Percentiles rank a stretch among this genome's conserved stretches.
Conservation (phyloP, 306 rosid genomes). For the Psophocarpus tetragonolobus region DNA sequence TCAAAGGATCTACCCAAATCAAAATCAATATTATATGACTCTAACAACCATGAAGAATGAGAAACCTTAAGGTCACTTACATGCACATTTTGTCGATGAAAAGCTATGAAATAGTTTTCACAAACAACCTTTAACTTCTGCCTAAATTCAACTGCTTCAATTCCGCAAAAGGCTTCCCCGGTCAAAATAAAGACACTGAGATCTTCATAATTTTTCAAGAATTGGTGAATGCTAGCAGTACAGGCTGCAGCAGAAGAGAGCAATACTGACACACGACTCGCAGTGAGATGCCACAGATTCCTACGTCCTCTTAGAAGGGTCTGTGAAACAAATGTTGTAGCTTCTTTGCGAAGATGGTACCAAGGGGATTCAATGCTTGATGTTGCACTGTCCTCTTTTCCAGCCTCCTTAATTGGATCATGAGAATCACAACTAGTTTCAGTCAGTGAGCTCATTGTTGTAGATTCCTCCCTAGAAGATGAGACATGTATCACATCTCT, state of each 20-base stretch:
- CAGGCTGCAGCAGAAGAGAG: conserved; percentile 86
- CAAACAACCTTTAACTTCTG: conserved; percentile 92
- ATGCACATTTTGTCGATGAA: conserved; percentile 90
- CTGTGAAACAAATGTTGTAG: conserved; percentile 79
- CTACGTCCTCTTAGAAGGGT: conserved; percentile 90
- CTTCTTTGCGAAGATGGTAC: conserved; percentile 93
- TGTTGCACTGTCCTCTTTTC: conserved; percentile 53
- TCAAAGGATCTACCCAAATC: conserved; percentile 15
- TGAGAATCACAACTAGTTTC: conserved; percentile 44
- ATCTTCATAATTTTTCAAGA: conserved; percentile 96
- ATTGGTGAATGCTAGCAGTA: conserved; percentile 92
- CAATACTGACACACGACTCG: conserved; percentile 90
- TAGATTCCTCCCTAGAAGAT: conserved; percentile 51
- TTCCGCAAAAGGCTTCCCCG: conserved; percentile 98
- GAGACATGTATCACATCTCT: conserved; percentile 47
- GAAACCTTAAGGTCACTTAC: conserved; percentile 62
- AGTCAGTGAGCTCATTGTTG: conserved; percentile 42
- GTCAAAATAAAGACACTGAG: conserved; percentile 82
- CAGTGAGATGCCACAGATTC: conserved; percentile 96
- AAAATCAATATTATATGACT: conserved; percentile 28
- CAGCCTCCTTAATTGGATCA: conserved; percentile 49
- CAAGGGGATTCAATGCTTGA: conserved; percentile 91
- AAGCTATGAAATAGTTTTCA: conserved; percentile 86
- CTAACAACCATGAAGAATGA: conserved; percentile 21
- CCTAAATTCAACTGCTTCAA: conserved; percentile 95